Base-by-base conservation (phyloP, 305 asterid genomes). In the Ajuga reptans region DNA sequence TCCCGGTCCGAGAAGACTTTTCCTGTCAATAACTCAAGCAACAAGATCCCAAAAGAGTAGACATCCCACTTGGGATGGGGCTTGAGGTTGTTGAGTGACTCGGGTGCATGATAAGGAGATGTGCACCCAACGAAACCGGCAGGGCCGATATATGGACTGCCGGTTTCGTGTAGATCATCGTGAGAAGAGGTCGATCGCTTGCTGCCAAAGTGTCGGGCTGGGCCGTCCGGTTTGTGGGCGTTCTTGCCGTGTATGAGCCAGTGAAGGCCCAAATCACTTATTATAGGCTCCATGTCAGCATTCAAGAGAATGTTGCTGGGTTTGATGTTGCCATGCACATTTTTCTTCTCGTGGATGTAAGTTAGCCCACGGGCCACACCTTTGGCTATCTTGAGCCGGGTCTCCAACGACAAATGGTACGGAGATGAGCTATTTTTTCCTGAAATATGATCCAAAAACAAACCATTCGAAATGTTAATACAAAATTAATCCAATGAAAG, bases 281-380 rank as follows among this genome's bases (percentile, higher is more conserved):
- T 87, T 10, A 84, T 5, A 7, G 98, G 94, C 82, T 90, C 98
- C 95, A 89, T 88, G 4, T 92, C 96, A 10, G 61, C 72, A 5
- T 87, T 83, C 56, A 92, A 74, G 52, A 92, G 97, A 71, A 92
- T 80, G 83, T 90, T 90, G 82, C 92, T 87, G 4, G 97, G 98
- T 65, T 92, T 93, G 34, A 92, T 84, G 84, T 90, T 92, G 66
- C 98, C 96, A 74, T 92, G 98, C 42, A 90, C 97, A 8, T 83
- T 82, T 74, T 85, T 90, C 90, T 91, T 90, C 17, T 85, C 94
- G 59, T 92, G 98, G 77, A 92, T 83, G 87, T 82, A 90, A 3
- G 82, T 70, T 72, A 92, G 80, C 12, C 97, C 98, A 64, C 80
- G 77, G 1, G 98, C 96, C 3, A 92, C 84, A 9, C 97, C 98